Evolutionary conservation across 2,329 filamentous ascomycete species (phyloP).

Genomic region (Fusarium sp.): DNA sequence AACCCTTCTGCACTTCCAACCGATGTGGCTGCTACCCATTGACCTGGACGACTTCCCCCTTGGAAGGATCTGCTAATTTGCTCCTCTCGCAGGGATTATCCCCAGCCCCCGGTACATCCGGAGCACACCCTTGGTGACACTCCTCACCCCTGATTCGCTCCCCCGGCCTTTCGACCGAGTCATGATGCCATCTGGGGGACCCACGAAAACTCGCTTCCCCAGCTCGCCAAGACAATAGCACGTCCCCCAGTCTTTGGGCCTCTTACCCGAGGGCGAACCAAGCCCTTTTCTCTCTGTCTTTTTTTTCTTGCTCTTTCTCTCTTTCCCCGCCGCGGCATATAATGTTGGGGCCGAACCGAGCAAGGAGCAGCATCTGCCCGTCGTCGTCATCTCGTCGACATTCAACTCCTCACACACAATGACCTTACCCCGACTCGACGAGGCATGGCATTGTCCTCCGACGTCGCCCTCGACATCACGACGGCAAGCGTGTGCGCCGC

Average conservation of each 20-base stretch:
- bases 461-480: slow-evolving; percentile 43
- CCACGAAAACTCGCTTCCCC: slow-evolving; percentile 1
- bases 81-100: neutral
- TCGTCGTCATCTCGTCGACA: neutral
- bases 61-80: slow-evolving; percentile 5
- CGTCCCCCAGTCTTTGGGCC: neutral
- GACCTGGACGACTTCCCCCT: too few species aligned
- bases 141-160: neutral
- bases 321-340: slow-evolving; percentile 5
- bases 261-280: neutral
- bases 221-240: neutral
- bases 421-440: neutral
- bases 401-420: slow-evolving; percentile 8
- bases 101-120: neutral
- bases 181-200: neutral
- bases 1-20: neutral
- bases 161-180: neutral
- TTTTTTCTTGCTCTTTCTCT: neutral
- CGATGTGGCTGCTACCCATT: neutral
- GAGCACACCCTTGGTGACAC: neutral
- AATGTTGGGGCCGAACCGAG: neutral
- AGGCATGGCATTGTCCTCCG: slow-evolving; percentile 39
- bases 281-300: neutral
- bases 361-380: neutral
- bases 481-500: slow-evolving; percentile 44